Base-by-base conservation (phyloP, 192 early-diverging fungal genomes). In the Linnemannia elongata region DNA sequence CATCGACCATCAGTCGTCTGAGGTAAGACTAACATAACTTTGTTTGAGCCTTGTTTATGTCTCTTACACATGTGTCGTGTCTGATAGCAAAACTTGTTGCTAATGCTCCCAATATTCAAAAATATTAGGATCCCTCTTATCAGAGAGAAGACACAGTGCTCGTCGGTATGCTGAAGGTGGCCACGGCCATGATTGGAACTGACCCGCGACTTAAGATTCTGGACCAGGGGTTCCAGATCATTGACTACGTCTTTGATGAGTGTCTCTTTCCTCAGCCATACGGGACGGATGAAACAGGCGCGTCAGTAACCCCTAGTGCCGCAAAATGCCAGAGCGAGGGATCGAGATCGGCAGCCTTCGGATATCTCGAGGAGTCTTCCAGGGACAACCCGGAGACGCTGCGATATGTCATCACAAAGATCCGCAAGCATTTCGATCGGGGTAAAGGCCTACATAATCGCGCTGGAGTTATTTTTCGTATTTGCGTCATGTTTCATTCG, bases 271-370 rank as follows among this genome's bases (percentile, higher is more conserved):
- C 85, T 1, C 71, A 68, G 22, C 27, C 60, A 66, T 66, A 66
- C 60, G 47, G 42, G 39, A 10, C 70, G 8, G 60, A 24, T 13
- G 70, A 12, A 20, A 30, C 36, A 27, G 45, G 47, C 27, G 44
- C 47, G 5, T n/a, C 38, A 20, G 39, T 42, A 63, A 41, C 54
- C 10, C 44, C 52, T 22, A 27, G 72, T 22, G 75, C 82, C 60
- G 83, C 88, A 45, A 90, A 90, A 39, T 90, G 89, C 63, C 82
- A 88, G 75, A 79, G 85, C 69, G 83, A 83, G 13, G 88, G 57
- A 41, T 88, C 89, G 20, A 80, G 89, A 18, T 79, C 80, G 15
- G 88, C 89, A 12, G 89, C 89, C n/a, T 83, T 90, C 13, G 72
- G 60, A 24, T 83, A 85, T 27, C 75, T 90, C 35, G 76, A 87